Conservation (phyloP, 1,139 yeast species). For the Scheffersomyces lignicola region DNA sequence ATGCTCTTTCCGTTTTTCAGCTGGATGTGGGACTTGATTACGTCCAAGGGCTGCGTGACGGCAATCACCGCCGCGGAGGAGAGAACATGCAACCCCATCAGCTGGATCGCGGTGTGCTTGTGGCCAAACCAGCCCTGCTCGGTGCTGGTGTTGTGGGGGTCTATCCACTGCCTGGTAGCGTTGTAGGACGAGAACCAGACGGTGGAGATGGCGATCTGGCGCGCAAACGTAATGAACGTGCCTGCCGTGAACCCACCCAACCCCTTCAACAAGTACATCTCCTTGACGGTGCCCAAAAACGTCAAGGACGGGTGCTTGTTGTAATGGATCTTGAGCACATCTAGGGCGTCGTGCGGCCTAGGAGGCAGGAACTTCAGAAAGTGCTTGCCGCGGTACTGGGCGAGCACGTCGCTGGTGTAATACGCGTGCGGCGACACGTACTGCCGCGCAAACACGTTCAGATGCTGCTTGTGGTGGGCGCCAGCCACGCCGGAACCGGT, state of each 20-base stretch:
- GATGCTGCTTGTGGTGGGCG: slow-evolving; percentile 27
- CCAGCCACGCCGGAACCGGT: slow-evolving; percentile 18
- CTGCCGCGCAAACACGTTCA: slow-evolving; percentile 30
- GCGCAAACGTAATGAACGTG: slow-evolving; percentile 68
- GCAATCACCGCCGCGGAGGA: slow-evolving; percentile 69
- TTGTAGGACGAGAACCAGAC: slow-evolving; percentile 86
- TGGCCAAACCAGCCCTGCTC: slow-evolving; percentile 51
- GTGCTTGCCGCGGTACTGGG: slow-evolving; percentile 25
- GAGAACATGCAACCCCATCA: slow-evolving; percentile 54
- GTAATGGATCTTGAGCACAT: slow-evolving; percentile 35
- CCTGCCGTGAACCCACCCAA: slow-evolving; percentile 80
- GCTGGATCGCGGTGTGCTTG: slow-evolving; percentile 37
- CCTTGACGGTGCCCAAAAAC: slow-evolving; percentile 52
- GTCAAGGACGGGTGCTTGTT: slow-evolving; percentile 57
- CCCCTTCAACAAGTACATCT: slow-evolving; percentile 77
- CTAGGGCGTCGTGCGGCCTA: slow-evolving; percentile 25
- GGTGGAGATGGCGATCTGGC: slow-evolving; percentile 78
- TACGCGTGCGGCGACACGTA: slow-evolving; percentile 49
- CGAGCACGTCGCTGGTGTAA: slow-evolving; percentile 35
- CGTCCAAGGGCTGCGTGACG: slow-evolving; percentile 89
- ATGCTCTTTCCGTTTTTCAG: slow-evolving; percentile 63
- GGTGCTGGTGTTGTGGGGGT: slow-evolving; percentile 49
- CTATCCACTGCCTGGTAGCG: slow-evolving; percentile 66
- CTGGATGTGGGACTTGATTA: slow-evolving; percentile 86
- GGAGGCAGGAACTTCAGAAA: slow-evolving; percentile 24